phyloP scores from a whole-genome alignment of 2,329 filamentous ascomycete genomes.

The Aspergillus sp. region DNA sequence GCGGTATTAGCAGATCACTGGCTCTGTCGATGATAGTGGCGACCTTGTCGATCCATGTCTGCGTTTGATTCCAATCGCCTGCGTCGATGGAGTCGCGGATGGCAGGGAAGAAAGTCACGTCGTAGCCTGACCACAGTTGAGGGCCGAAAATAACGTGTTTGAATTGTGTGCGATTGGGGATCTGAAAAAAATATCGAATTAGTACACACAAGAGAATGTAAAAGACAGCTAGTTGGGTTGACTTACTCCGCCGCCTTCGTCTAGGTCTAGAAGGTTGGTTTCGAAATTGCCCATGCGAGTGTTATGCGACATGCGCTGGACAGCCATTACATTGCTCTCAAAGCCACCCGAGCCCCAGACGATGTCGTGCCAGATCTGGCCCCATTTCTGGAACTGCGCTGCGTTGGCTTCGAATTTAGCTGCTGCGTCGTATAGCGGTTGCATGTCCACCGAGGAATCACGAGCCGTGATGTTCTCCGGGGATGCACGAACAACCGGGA shows the following conservation, averaged over 20 bases:
- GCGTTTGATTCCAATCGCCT: slow-evolving; percentile 65
- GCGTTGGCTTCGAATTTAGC: slow-evolving; percentile 57
- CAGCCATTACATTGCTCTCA: slow-evolving; percentile 65
- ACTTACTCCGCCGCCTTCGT: slow-evolving; percentile 69
- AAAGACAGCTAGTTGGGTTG: background rate
- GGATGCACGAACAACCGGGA: slow-evolving; percentile 19
- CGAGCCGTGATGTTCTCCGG: slow-evolving; percentile 1
- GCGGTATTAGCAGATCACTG: slow-evolving; percentile 42
- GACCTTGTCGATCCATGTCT: slow-evolving; percentile 65
- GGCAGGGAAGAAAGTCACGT: slow-evolving; percentile 71
- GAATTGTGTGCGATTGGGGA: slow-evolving; percentile 85
- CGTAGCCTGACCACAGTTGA: slow-evolving; percentile 66
- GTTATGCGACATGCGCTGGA: slow-evolving; percentile 72
- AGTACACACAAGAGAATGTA: background rate
- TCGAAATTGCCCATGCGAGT: slow-evolving; percentile 76
- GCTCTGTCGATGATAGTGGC: slow-evolving; percentile 64
- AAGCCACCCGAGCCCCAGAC: slow-evolving; percentile 69
- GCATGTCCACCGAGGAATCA: slow-evolving; percentile 46
- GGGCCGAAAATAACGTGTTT: slow-evolving; percentile 91
- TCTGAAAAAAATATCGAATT: slow-evolving; percentile 41
- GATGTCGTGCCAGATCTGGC: slow-evolving; percentile 67
- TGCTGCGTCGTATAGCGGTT: slow-evolving; percentile 60
- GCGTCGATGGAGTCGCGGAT: slow-evolving; percentile 74
- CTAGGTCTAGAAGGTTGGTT: slow-evolving; percentile 72
- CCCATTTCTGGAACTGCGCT: slow-evolving; percentile 68